Evolutionary conservation across 2,329 filamentous ascomycete species (phyloP).

Genomic region (Coniella lustricola): DNA sequence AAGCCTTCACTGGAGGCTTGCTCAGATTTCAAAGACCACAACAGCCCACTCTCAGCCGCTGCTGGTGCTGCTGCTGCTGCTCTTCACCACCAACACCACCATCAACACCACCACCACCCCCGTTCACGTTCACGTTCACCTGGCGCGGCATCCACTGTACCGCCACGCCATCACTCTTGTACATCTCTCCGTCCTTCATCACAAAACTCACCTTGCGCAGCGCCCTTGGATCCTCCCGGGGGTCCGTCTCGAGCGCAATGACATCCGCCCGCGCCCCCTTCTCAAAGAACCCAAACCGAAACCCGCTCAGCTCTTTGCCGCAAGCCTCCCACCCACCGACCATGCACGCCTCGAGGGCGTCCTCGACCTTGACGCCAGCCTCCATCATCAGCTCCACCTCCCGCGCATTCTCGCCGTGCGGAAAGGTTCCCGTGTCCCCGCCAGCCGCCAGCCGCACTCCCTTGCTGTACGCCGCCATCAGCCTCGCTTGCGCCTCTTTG

Average conservation of each 20-base stretch:
- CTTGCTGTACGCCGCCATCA: slow-evolving; percentile 36
- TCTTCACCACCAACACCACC: too few species aligned
- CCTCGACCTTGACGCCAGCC: slow-evolving; percentile 41
- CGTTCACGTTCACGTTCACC: slow-evolving; percentile 5
- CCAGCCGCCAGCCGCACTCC: slow-evolving; percentile 45
- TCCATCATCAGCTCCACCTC: slow-evolving; percentile 49
- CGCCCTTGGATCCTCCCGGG: slow-evolving; percentile 31
- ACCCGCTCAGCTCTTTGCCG: slow-evolving; percentile 43
- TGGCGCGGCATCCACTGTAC: slow-evolving; percentile 16
- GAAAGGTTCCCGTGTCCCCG: slow-evolving; percentile 46
- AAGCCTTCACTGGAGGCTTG: too few species aligned
- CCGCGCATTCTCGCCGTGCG: slow-evolving; percentile 44
- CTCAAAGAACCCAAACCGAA: slow-evolving; percentile 45
- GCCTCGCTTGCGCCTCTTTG: slow-evolving; percentile 25
- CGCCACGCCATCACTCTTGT: slow-evolving; percentile 32
- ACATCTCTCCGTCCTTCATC: slow-evolving; percentile 50
- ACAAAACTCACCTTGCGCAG: slow-evolving; percentile 45
- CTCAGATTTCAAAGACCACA: too few species aligned
- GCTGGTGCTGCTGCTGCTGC: too few species aligned
- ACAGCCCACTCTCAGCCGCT: too few species aligned
- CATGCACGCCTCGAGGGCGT: slow-evolving; percentile 43
- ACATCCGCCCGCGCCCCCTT: slow-evolving; percentile 44
- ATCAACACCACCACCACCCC: slow-evolving; percentile 6
- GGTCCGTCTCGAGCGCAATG: slow-evolving; percentile 40
- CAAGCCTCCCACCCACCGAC: slow-evolving; percentile 50